Evolutionary conservation across 1,284 basidiomycete genomes (phyloP).

Genomic region (Ganoderma boninense): DNA sequence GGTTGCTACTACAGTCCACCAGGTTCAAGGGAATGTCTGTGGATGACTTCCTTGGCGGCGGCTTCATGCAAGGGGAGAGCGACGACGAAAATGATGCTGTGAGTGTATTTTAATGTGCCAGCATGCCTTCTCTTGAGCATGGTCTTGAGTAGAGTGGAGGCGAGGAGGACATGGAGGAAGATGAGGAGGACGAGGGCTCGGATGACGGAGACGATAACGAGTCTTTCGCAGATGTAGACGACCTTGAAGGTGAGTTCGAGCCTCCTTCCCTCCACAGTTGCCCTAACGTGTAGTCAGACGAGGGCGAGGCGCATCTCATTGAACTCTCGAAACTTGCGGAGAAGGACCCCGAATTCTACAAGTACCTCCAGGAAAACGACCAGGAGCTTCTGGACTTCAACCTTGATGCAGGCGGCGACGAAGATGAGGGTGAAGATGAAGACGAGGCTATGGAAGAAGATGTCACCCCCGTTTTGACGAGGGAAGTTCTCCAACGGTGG

Average conservation of each 20-base stretch:
- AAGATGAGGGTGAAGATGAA: conserved; percentile 53
- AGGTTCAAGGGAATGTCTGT: conserved; percentile 72
- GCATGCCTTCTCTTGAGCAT: conserved; percentile 2
- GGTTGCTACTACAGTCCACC: conserved; percentile 6
- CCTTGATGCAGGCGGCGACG: conserved; percentile 42
- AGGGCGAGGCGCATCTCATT: conserved; percentile 76
- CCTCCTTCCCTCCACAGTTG: not conserved
- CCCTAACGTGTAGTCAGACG: conserved; percentile 50
- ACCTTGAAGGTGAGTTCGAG: conserved; percentile 65
- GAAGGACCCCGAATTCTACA: conserved; percentile 98
- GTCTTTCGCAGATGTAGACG: conserved; percentile 81
- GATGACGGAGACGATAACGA: conserved; percentile 68
- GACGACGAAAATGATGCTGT: conserved; percentile 45
- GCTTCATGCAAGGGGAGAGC: conserved; percentile 75
- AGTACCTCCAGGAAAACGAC: conserved; percentile 97
- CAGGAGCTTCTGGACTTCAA: conserved; percentile 87
- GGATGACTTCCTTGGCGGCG: conserved; percentile 82
- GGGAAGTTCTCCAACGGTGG: conserved; percentile 83
- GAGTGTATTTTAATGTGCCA: conserved; percentile 11
- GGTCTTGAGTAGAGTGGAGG: conserved; percentile 25
- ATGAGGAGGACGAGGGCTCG: conserved; percentile 55
- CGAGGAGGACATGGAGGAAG: conserved; percentile 38
- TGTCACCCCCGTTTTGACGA: conserved; percentile 74
- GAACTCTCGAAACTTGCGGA: conserved; percentile 93
- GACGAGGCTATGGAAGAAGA: conserved; percentile 51